Conservation (phyloP, 2,329 filamentous ascomycete genomes). For the Claviceps sp. region DNA sequence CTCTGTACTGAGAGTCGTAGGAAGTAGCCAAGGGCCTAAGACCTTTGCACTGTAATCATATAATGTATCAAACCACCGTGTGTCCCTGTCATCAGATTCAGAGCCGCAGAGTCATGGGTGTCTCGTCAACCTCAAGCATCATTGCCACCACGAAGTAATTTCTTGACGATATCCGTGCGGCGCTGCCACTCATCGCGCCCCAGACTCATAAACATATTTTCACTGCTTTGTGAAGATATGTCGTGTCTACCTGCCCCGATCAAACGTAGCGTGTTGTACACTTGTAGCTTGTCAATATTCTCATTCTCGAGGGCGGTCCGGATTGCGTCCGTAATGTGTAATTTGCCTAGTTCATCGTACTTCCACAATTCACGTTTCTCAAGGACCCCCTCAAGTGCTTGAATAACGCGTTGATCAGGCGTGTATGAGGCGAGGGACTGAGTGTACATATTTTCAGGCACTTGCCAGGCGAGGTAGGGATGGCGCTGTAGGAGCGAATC, state of each 20-base stretch:
- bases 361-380: slow-evolving; percentile 7
- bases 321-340: slow-evolving; percentile 10
- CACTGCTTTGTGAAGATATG: slow-evolving; percentile 16
- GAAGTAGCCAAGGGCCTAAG: no score
- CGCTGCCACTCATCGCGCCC: slow-evolving; percentile 22
- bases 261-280: slow-evolving; percentile 19
- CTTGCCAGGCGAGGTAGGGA: slow-evolving; percentile 26
- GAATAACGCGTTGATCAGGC: slow-evolving; percentile 10
- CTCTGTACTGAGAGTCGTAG: no score
- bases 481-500: slow-evolving; percentile 15
- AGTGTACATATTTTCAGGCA: slow-evolving; percentile 17
- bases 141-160: neutral
- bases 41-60: no score
- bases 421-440: slow-evolving; percentile 11
- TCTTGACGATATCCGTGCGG: slow-evolving; percentile 13
- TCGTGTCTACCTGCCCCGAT: slow-evolving; percentile 18
- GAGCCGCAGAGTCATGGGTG: no score
- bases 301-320: slow-evolving; percentile 7
- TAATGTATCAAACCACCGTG: no score
- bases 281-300: slow-evolving; percentile 7
- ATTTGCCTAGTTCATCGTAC: neutral
- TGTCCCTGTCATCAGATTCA: neutral
- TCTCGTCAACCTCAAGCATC: neutral
- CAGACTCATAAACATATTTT: slow-evolving; percentile 19
- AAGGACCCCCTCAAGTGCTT: slow-evolving; percentile 15